A percentile compares a stretch with the other conserved stretches of the same genome.
These are phyloP conservation scores for Fusarium sp. DNA, from an alignment of 2,329 filamentous ascomycete species.

Conservation along the genomic window DNA sequence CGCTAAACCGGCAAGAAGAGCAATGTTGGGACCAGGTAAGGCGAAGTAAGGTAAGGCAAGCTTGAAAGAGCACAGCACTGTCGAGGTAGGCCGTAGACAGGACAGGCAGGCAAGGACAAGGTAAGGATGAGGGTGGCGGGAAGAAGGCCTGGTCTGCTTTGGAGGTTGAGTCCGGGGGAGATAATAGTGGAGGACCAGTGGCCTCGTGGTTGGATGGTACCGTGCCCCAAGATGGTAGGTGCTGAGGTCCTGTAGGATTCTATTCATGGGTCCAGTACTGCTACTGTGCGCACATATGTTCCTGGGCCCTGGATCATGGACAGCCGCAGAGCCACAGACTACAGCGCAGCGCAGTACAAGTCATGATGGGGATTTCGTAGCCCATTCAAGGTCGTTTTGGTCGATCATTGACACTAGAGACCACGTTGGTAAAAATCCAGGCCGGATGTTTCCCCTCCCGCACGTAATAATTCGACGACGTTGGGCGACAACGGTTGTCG, in stretches of 20 bases:
- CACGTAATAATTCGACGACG: constrained; percentile 6
- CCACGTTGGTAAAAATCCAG: not conserved
- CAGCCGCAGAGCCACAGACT: not conserved
- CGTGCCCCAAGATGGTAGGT: constrained; percentile 43
- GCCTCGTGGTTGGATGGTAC: constrained; percentile 39
- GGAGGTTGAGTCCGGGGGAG: constrained; percentile 39
- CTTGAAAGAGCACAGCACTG: not conserved
- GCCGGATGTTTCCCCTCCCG: constrained; percentile 18
- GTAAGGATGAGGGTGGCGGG: constrained; percentile 40
- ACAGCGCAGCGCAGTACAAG: constrained; percentile 10
- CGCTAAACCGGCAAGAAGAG: constrained; percentile 2
- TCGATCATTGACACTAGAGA: not conserved
- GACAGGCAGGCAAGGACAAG: constrained; percentile 9
- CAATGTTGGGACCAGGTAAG: not conserved
- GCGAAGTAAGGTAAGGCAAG: constrained; percentile 6
- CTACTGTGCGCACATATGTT: no score
- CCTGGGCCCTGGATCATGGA: constrained; percentile 11
- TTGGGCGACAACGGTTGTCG: constrained; percentile 3
- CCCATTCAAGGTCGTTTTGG: not conserved
- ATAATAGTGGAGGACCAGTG: constrained; percentile 39
- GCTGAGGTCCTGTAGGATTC: constrained; percentile 22
- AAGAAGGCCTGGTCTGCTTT: constrained; percentile 38
- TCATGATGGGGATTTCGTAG: constrained; percentile 24
- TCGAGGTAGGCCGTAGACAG: not conserved
- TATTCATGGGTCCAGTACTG: constrained; percentile 15